Base-by-base conservation (phyloP, 2,329 filamentous ascomycete genomes). In the Tolypocladium tundrense region DNA sequence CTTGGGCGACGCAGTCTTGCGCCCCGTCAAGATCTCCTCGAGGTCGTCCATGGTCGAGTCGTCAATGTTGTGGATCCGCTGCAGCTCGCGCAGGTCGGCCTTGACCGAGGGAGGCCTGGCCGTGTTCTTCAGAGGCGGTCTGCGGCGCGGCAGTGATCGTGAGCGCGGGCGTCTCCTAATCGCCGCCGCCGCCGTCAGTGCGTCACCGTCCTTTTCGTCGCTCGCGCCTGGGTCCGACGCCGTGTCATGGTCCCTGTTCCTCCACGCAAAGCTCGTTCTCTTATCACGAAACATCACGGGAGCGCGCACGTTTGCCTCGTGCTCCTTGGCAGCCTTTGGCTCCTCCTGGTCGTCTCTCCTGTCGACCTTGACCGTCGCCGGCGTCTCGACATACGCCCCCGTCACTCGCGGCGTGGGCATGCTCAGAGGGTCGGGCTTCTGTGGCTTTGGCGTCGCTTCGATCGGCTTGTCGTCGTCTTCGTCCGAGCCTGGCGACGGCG, bases 31-130 rank as follows among this genome's bases (percentile, higher is more conserved):
- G 43, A 84, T 70, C 35, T 79, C 77, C 58, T 80, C 80, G 37
- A 84, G 71, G 60, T 84, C 79, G 53, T 85, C 82, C n/a, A 84
- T 67, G 0, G 81, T 84, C 1, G 80, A 82, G 63, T 85, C 82
- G 21, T 85, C 81, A 33, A 84, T 77, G 56, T 83, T 75, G 63
- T 83, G 77, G 51, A 70, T 71, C 19, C 74, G 74, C 60, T 81
- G 75, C 52, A 85, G 78, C 55, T 80, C 76, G 35, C 76, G 70
- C 35, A 85, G 69, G 62, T 85, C 82, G 58, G 83, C 81, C 57
- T 75, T 79, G 56, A 81, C 82, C 2, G 78, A 81, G 2, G 79
- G 77, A 3, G 75, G 79, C 58, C 74, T 79, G 56, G 78, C 78
- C 4, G 81, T 79, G 69, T 85, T 85, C 60, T 75, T 73, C 41